Base-by-base conservation (phyloP, 2,329 filamentous ascomycete species). In the Paecilomyces sp. region DNA sequence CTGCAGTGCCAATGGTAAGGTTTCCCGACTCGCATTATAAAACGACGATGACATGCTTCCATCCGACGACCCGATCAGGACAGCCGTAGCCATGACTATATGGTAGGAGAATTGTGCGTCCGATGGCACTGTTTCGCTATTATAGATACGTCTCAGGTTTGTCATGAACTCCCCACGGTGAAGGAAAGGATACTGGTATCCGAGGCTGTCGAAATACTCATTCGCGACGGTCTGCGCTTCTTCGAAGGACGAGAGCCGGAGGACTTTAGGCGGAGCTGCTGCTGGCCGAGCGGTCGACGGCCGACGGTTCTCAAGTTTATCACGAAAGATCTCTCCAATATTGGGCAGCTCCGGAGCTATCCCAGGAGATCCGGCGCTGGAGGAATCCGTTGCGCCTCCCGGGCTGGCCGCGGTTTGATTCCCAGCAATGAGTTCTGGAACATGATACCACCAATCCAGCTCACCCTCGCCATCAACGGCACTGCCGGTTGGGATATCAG, bases 321-420 rank as follows among this genome's bases (percentile, higher is more conserved):
- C 72, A 53, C 73, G 71, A 63, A 75, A 75, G 41, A 75, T 73
- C 58, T 75, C 73, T 11, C 73, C 71, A 5, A 75, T 71, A 41
- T 75, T 75, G 9, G 73, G 73, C 12, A 75, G 59, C 54, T 74
- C 71, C 0, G 68, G 65, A 0, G 70, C 70, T 24, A 74, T 65
- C 1, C 60, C 30, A 54, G 60, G 13, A 54, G 66, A 33, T 53
- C 68, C 52, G 57, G 60, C 33, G 65, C 59, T 15, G 33, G 65
- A 31, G 62, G 68, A 52, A 51, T 61, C 57, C 59, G 66, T 25
- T 62, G 62, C 28, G 67, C 65, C 28, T 67, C 65, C 36, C 67
- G 67, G 7, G 61, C 58, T 31, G 3, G 62, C 58, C n/a, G 66
- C 65, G 57, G 62, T 64, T 13, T 62, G 66, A 8, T 66, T 67